phyloP scores from a whole-genome alignment of 441 rosid genomes.

The Gossypium aridum region DNA sequence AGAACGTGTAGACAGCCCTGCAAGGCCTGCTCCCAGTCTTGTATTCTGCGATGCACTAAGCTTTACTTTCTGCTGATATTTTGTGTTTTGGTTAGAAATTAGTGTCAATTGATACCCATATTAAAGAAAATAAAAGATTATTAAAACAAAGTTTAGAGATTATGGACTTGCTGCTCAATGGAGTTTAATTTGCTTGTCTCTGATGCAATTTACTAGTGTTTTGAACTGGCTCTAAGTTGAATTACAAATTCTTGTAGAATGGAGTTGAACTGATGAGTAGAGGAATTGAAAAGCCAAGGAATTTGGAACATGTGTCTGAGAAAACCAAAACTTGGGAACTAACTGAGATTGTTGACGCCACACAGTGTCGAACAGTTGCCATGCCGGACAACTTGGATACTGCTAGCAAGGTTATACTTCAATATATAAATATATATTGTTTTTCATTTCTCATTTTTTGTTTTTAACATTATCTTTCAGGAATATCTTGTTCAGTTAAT shows the following conservation, averaged over 20 bases:
- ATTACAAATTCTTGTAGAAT: slow-evolving; percentile 18
- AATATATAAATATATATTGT: not conserved
- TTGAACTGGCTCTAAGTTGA: slow-evolving; percentile 4
- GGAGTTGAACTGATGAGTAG: slow-evolving; percentile 27
- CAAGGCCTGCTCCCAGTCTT: slow-evolving; percentile 38
- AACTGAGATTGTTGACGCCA: slow-evolving; percentile 24
- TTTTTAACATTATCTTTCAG: not conserved
- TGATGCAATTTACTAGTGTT: not conserved
- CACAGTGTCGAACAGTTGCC: slow-evolving; percentile 25
- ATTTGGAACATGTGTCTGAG: slow-evolving; percentile 25
- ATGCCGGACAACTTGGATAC: slow-evolving; percentile 26
- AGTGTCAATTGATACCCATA: not conserved
- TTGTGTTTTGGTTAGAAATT: slow-evolving; percentile 1
- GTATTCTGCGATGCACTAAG: slow-evolving; percentile 26
- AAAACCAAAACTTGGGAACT: slow-evolving; percentile 34
- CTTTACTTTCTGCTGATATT: not conserved
- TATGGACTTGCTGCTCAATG: not conserved
- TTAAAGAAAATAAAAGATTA: not conserved
- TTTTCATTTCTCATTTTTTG: not conserved
- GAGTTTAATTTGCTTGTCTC: not conserved
- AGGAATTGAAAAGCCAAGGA: slow-evolving; percentile 27
- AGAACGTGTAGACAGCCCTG: slow-evolving; percentile 48
- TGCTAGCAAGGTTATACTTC: slow-evolving; percentile 29
- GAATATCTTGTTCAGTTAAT: not conserved
- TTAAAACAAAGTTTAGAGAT: not conserved